Percentiles rank a stretch among this genome's conserved stretches.
phyloP scores from a whole-genome alignment of 2,329 filamentous ascomycete species.

The Sporothrix schenckii region DNA sequence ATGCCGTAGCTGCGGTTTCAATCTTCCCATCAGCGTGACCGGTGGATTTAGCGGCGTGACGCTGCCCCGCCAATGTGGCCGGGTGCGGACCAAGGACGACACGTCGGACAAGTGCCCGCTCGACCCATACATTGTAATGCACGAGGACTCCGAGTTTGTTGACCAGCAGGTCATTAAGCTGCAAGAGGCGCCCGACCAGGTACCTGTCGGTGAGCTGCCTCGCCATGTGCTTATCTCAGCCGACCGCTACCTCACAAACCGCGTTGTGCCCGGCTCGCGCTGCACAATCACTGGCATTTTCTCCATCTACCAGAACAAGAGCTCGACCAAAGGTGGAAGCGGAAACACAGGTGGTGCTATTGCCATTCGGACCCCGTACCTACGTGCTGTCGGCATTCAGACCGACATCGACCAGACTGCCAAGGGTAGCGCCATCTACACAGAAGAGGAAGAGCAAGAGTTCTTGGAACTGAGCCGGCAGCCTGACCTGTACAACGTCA shows the following conservation, averaged over 20 bases:
- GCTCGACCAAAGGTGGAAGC: slow-evolving; percentile 63
- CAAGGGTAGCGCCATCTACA: slow-evolving; percentile 81
- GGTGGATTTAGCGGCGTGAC: slow-evolving; percentile 88
- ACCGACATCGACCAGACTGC: slow-evolving; percentile 87
- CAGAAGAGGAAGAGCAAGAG: slow-evolving; percentile 95
- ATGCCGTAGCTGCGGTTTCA: slow-evolving; percentile 81
- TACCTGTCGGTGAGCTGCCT: slow-evolving; percentile 93
- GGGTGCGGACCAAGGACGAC: slow-evolving; percentile 64
- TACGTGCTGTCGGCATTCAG: slow-evolving; percentile 89
- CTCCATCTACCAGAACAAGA: slow-evolving; percentile 95
- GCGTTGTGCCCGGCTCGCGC: slow-evolving; percentile 90
- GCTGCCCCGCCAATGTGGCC: slow-evolving; percentile 76
- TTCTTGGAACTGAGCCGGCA: slow-evolving; percentile 88
- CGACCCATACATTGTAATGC: slow-evolving; percentile 93
- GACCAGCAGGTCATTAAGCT: slow-evolving; percentile 98
- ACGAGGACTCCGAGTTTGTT: slow-evolving; percentile 92
- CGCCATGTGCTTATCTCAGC: slow-evolving; percentile 93
- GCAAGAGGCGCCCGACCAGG: slow-evolving; percentile 95
- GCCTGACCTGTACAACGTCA: slow-evolving; percentile 87
- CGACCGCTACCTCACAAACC: slow-evolving; percentile 93
- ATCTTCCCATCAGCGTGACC: slow-evolving; percentile 69
- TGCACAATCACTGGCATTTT: slow-evolving; percentile 97
- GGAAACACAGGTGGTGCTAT: slow-evolving; percentile 76
- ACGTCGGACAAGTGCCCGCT: slow-evolving; percentile 79
- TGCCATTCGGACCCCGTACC: slow-evolving; percentile 91